Evolutionary conservation across 768 basidiomycete species (phyloP).

Genomic region (Cystofilobasidium capitatum): DNA sequence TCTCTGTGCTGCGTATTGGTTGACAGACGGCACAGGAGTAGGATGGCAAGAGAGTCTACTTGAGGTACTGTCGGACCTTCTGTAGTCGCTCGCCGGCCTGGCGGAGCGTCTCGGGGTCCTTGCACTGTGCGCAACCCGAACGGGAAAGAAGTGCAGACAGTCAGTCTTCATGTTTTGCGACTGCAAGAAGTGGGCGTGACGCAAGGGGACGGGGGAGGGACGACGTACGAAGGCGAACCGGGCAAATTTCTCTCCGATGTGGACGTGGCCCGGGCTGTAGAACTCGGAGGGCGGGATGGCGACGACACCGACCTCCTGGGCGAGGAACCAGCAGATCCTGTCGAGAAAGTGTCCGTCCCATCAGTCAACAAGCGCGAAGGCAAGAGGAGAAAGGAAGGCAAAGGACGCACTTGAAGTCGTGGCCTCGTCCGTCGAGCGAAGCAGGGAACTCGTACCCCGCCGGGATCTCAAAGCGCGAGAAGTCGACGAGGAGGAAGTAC

Average conservation of each 20-base stretch:
- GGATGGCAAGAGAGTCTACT: not conserved
- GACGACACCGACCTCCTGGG: conserved; percentile 78
- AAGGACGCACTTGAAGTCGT: conserved; percentile 64
- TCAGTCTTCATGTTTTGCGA: no score
- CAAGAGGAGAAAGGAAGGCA: not conserved
- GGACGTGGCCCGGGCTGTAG: conserved; percentile 77
- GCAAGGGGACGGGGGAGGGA: not conserved
- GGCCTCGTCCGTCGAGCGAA: conserved; percentile 64
- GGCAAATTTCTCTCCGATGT: conserved; percentile 74
- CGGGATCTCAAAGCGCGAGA: conserved; percentile 54
- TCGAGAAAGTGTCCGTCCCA: conserved; percentile 10
- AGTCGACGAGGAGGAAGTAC: conserved; percentile 67
- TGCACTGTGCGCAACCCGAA: conserved; percentile 55
- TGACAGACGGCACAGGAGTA: no score
- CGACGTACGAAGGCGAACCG: conserved; percentile 57
- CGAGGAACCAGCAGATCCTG: conserved; percentile 93
- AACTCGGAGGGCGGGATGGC: conserved; percentile 72
- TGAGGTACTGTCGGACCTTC: conserved; percentile 54
- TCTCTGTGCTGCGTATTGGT: no score
- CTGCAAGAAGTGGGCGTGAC: conserved; percentile 35
- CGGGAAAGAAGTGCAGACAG: not conserved
- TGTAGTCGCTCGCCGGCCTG: conserved; percentile 74
- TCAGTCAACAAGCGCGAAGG: not conserved
- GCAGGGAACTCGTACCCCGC: conserved; percentile 73
- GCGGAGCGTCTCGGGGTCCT: conserved; percentile 74